Base-by-base conservation (phyloP, 2,329 filamentous ascomycete species). In the Cadophora sp. region DNA sequence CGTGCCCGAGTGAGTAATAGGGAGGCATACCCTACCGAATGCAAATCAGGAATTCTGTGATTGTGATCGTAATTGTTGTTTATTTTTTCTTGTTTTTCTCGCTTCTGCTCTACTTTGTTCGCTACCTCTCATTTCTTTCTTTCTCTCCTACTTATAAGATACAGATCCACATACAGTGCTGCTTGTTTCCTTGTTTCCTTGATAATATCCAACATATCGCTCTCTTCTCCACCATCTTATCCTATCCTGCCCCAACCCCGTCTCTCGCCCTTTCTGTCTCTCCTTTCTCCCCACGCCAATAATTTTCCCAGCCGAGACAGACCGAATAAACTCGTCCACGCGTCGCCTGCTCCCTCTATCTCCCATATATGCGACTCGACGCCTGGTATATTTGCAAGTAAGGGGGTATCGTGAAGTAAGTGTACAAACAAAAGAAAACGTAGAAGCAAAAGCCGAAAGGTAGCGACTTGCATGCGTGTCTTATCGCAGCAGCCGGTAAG, bases 341-440 rank as follows among this genome's bases (percentile, higher is more conserved):
- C n/a, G 18, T 16, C 43, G 18, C 43, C 43, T 45, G 16, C n/a
- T 13, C 14, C n/a, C n/a, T 59, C 22, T 7, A 30, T 20, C 51
- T 36, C 27, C 20, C 24, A 59, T 27, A 16, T 41, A 58, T 41
- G 36, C 20, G 24, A 24, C 14, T 43, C 20, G 30, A 48, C 43
- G 27, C 47, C 22, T 51, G 47, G 45, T 51, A 33, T 62, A 43
- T 62, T 20, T 62, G 59, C 59, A 61, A 62, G 47, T 22, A 51
- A 62, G 14, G 59, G 59, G 59, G 59, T 62, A 62, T 62, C 59
- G 53, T 65, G 62, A 65, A 65, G 62, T 65, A 65, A 65, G 62
- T 65, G 20, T 51, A 43, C 47, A 53, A n/a, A 50, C 43, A 58
- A 51, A 51, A 51, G 27, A 22, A 62, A 48, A 62, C 39, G 9